Percentiles rank a stretch among this genome's conserved stretches.
These are phyloP conservation scores for Syzygium aqueum DNA, from an alignment of 345 rosid species.

Conservation along the genomic window DNA sequence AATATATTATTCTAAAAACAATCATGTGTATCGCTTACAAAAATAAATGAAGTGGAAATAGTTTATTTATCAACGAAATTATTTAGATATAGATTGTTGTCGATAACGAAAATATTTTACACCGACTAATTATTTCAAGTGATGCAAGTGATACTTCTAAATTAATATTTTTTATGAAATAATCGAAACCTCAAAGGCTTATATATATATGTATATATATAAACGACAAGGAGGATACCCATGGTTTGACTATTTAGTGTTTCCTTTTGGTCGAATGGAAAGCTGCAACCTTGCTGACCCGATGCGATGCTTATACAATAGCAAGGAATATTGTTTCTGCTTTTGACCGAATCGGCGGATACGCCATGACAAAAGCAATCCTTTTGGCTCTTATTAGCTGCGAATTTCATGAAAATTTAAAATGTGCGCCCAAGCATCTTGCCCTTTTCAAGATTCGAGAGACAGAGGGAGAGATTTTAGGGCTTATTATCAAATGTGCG, in stretches of 20 bases:
- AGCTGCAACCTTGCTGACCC: background rate
- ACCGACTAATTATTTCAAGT: background rate
- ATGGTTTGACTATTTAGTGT: background rate
- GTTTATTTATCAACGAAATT: background rate
- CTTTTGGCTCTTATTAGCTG: background rate
- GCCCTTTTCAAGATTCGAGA: background rate
- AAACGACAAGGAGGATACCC: background rate
- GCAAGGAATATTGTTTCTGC: background rate
- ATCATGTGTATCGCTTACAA: fast-evolving
- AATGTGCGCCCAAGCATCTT: background rate
- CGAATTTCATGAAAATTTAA: background rate
- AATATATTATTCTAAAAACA: background rate
- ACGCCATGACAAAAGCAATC: background rate
- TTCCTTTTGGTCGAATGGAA: background rate
- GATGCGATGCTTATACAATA: background rate
- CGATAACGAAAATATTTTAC: background rate
- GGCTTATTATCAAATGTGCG: background rate
- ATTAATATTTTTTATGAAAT: too few species aligned
- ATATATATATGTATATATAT: too few species aligned
- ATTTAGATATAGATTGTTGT: background rate
- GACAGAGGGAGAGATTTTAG: background rate
- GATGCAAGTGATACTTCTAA: background rate
- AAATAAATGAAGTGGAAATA: background rate
- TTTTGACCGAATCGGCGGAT: background rate
- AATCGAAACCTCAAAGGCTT: too few species aligned